Percentiles rank a stretch among this genome's conserved stretches.
phyloP scores from a whole-genome alignment of 2,329 filamentous ascomycete species.

The Botryosphaeria dothidea region DNA sequence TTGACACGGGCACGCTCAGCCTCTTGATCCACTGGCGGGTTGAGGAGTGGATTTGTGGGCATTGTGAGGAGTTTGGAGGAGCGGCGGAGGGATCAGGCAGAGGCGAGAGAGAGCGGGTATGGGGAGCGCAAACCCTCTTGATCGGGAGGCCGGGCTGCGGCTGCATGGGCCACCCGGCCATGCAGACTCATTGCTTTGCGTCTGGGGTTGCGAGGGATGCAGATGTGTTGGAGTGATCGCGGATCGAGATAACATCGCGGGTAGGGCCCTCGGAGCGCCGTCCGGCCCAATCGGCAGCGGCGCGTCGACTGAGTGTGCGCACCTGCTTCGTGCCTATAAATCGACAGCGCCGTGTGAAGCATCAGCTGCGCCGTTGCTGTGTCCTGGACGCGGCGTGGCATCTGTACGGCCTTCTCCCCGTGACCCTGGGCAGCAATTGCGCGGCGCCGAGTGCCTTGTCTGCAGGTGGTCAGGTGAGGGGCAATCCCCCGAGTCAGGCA shows the following conservation, averaged over 20 bases:
- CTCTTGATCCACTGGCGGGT: background rate
- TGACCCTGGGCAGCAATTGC: background rate
- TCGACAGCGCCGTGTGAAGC: background rate
- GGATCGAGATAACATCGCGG: background rate
- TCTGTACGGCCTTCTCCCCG: background rate
- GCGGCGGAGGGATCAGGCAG: background rate
- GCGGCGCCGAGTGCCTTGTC: background rate
- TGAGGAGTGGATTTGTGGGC: background rate
- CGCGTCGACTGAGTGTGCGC: background rate
- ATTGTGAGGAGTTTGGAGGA: background rate
- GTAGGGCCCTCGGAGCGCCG: background rate
- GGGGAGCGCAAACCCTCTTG: background rate
- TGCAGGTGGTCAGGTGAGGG: background rate
- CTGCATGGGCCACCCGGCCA: background rate
- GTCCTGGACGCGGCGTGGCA: background rate
- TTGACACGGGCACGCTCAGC: slow-evolving; percentile 6
- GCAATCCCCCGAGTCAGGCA: background rate
- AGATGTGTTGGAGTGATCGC: background rate
- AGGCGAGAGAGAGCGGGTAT: background rate
- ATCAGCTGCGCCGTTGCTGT: background rate
- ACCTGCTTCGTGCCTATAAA: background rate
- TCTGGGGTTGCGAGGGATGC: background rate
- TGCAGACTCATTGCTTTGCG: background rate
- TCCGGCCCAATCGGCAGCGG: background rate
- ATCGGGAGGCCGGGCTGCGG: background rate